These are phyloP conservation scores for Meyerozyma guilliermondii DNA, from an alignment of 1,139 yeast species.

Conservation along the genomic window DNA sequence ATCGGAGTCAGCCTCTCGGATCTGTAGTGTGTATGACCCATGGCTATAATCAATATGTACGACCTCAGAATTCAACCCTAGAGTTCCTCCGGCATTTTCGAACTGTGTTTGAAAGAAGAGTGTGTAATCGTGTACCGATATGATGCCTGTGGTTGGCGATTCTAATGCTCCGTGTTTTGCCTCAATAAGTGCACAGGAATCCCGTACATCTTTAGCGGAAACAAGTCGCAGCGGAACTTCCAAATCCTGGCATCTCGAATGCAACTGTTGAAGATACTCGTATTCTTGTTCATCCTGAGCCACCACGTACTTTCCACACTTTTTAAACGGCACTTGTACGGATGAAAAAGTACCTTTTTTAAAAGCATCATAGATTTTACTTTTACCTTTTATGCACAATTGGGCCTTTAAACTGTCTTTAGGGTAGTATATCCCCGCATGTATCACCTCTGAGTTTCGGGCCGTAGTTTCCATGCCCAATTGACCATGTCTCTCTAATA, in stretches of 20 bases:
- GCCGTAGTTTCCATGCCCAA: constrained; percentile 81
- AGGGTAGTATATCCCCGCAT: constrained; percentile 86
- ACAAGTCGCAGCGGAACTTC: constrained; percentile 60
- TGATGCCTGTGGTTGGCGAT: constrained; percentile 84
- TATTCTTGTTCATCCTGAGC: constrained; percentile 69
- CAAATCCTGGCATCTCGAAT: constrained; percentile 41
- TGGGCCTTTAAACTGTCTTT: constrained; percentile 57
- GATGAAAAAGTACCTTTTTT: constrained; percentile 34
- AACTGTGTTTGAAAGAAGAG: constrained; percentile 52
- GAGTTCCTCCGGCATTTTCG: constrained; percentile 54
- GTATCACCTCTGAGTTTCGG: constrained; percentile 87
- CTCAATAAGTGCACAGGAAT: constrained; percentile 58
- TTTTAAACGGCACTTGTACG: constrained; percentile 42
- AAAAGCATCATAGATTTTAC: constrained; percentile 49
- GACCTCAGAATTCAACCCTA: constrained; percentile 61
- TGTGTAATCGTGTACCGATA: constrained; percentile 75
- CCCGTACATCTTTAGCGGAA: constrained; percentile 35
- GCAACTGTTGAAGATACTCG: constrained; percentile 51
- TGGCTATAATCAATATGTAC: constrained; percentile 30
- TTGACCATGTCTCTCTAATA: constrained; percentile 62
- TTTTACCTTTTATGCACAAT: constrained; percentile 72
- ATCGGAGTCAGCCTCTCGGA: constrained; percentile 28
- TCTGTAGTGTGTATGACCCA: constrained; percentile 21
- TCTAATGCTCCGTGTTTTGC: constrained; percentile 60
- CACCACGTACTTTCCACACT: constrained; percentile 86